A percentile compares a stretch with the other conserved stretches of the same genome.
phyloP scores from a whole-genome alignment of 164 flowering plant genomes.

The Cinnamomum micranthum region DNA sequence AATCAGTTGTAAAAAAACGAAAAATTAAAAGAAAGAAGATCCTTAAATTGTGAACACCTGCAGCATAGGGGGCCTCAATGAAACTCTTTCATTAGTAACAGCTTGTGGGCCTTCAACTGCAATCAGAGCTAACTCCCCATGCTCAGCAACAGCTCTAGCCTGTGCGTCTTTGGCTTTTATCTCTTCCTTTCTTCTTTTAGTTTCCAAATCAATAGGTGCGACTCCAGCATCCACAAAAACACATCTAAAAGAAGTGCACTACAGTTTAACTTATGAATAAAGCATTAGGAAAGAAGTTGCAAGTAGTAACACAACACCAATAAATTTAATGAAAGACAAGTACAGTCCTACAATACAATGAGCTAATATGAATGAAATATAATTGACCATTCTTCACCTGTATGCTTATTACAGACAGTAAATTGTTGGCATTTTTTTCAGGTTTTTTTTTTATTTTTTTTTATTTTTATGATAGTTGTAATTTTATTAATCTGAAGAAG shows the following conservation, averaged over 20 bases:
- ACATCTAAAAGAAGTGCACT: constrained; percentile 39
- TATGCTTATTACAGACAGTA: no score
- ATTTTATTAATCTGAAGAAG: no score
- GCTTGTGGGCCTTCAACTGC: constrained; percentile 73
- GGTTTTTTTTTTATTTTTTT: no score
- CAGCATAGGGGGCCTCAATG: constrained; percentile 90
- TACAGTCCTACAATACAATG: no score
- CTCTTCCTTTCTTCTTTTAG: constrained; percentile 83
- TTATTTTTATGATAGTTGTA: no score
- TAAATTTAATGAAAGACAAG: no score
- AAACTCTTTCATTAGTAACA: constrained; percentile 59
- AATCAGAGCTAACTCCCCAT: constrained; percentile 93
- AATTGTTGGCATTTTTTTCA: no score
- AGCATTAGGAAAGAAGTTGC: not conserved
- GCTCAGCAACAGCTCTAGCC: constrained; percentile 82
- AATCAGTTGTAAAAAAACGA: no score
- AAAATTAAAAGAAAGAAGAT: not conserved
- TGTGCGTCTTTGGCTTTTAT: constrained; percentile 69
- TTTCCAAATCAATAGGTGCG: constrained; percentile 83
- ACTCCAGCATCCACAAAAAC: constrained; percentile 99
- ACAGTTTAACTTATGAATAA: constrained; percentile 1
- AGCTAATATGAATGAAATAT: no score
- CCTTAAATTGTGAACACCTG: constrained; percentile 46
- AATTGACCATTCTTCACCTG: no score
- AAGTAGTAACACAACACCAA: not conserved